Base-by-base conservation (phyloP, 169 alveolate species). In the Sarcocystis neurona region DNA sequence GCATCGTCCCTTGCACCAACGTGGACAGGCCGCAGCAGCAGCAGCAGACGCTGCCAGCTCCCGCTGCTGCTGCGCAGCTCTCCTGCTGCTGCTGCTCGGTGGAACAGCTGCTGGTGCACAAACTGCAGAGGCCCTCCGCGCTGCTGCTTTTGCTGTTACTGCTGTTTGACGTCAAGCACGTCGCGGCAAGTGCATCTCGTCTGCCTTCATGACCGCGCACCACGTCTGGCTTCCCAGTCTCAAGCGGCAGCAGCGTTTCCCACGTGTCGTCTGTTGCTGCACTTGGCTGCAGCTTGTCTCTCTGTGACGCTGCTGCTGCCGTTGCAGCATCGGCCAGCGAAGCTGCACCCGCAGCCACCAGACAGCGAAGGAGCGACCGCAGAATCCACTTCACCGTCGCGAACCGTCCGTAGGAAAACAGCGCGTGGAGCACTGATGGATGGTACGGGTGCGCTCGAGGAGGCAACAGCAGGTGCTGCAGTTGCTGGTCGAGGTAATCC, bases 311-410 rank as follows among this genome's bases (percentile, higher is more conserved):
- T 79, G 74, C 88, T 80, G 58, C 53, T 80, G 88, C 88, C 58
- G 88, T 58, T 80, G 34, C 77, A 39, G 47, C 44, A 23, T 37
- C 60, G 32, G 78, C 44, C 0, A 39, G 70, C 48, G 27, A n/a
- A 60, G 77, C 37, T 43, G 43, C 53, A 58, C 86, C 86, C 63
- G 66, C 91, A 43, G 91, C 85, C 0, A 43, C 70, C 32, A 86
- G 91, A 30, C 91, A 86, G 72, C 91, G 74, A 47, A 86, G 79
- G 68, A 86, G 86, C 47, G 79, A 72, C 47, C 79, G 75, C 53
- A 86, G 86, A 70, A 86, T n/a, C 91, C 91, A 86, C 43, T 82
- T 43, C 43, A 44, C 91, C 15, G 91, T 53, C 37, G 85, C 85
- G 2, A 72, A 43, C 53, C 46, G 56, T 48, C 91, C 86, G 79